Percentiles rank a stretch among this genome's conserved stretches.
Evolutionary conservation across 2,329 filamentous ascomycete species (phyloP).

Genomic region (Scedosporium aurantiacum): DNA sequence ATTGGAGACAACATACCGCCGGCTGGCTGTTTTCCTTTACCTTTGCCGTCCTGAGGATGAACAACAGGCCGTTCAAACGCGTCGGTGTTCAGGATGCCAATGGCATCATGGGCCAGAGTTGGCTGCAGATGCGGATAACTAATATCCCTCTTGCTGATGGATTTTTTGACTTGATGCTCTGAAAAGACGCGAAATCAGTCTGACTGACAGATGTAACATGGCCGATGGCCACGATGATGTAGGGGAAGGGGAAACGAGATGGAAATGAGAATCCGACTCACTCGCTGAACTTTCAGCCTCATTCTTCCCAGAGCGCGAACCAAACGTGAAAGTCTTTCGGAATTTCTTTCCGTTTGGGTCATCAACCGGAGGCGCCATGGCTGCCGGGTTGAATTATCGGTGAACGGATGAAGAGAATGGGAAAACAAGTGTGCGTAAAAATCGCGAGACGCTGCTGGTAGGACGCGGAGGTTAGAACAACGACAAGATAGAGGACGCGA

Average conservation of each 20-base stretch:
- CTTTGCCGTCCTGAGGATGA: not conserved
- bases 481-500: no score
- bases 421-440: no score
- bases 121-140: not conserved
- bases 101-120: not conserved
- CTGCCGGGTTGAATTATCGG: not conserved
- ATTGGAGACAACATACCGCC: no score
- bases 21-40: no score
- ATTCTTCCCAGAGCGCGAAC: not conserved
- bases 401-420: not conserved
- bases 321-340: not conserved
- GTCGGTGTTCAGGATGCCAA: not conserved
- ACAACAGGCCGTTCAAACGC: not conserved
- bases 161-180: not conserved
- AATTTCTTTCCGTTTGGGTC: not conserved
- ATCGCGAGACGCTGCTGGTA: no score
- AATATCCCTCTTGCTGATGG: not conserved
- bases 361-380: not conserved
- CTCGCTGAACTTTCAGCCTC: not conserved
- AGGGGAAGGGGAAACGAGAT: not conserved
- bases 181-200: not conserved
- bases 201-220: not conserved
- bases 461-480: no score
- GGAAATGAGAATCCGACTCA: not conserved
- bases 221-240: not conserved